These are phyloP conservation scores for Curvularia sp. DNA, from an alignment of 2,329 filamentous ascomycete species.

Conservation along the genomic window DNA sequence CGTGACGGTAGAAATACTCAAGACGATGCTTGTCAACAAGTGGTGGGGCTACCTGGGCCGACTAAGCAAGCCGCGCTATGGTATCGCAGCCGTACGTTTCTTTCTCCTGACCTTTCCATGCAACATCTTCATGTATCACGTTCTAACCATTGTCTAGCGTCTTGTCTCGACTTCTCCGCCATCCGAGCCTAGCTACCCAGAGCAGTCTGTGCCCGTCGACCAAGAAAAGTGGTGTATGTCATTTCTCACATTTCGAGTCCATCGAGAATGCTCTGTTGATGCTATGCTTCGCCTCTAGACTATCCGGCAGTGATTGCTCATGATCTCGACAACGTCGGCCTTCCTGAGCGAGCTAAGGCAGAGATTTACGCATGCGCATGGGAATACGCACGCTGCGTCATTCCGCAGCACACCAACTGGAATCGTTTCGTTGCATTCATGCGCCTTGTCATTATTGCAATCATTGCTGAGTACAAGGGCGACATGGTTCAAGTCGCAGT, in stretches of 20 bases:
- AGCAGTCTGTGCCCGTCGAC: neutral
- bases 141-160: neutral
- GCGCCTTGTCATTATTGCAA: conserved; percentile 28
- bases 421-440: conserved; percentile 31
- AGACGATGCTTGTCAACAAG: neutral
- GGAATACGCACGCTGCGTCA: conserved; percentile 33
- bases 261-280: neutral
- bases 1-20: neutral
- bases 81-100: neutral
- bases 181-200: neutral
- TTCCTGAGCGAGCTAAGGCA: neutral
- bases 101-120: neutral
- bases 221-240: conserved; percentile 8
- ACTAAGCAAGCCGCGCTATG: neutral
- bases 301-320: neutral
- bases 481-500: conserved; percentile 15
- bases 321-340: neutral
- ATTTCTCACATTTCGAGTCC: neutral
- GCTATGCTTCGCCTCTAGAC: neutral
- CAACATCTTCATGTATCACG: neutral
- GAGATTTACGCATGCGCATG: conserved; percentile 31
- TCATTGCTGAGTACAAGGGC: conserved; percentile 31
- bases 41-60: neutral
- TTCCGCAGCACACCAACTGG: conserved; percentile 32
- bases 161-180: neutral